phyloP scores from a whole-genome alignment of 2,329 filamentous ascomycete species.

The Alternaria infectoria region DNA sequence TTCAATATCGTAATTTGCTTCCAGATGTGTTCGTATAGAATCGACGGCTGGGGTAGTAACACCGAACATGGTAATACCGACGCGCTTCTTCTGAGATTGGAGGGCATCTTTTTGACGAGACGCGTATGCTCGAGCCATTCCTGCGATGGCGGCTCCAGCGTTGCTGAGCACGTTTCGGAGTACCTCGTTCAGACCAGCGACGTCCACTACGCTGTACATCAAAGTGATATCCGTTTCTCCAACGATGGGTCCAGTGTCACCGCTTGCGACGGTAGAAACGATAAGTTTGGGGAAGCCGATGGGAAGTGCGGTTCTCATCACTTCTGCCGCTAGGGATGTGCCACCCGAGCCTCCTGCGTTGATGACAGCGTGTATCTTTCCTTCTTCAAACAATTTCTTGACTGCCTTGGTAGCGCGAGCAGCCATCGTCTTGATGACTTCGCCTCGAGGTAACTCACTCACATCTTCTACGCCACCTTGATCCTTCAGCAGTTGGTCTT shows the following conservation, averaged over 20 bases:
- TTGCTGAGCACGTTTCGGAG: constrained; percentile 66
- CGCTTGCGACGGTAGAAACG: constrained; percentile 72
- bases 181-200: constrained; percentile 69
- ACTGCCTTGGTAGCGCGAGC: constrained; percentile 55
- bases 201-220: constrained; percentile 75
- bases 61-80: constrained; percentile 77
- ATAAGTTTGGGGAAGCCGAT: constrained; percentile 74
- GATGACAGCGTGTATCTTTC: constrained; percentile 62
- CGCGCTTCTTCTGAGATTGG: constrained; percentile 49
- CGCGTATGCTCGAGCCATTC: constrained; percentile 61
- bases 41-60: constrained; percentile 73
- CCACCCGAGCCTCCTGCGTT: constrained; percentile 68
- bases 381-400: constrained; percentile 45
- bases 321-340: constrained; percentile 64
- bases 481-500: constrained; percentile 50
- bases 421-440: constrained; percentile 65
- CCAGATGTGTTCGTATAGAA: constrained; percentile 58
- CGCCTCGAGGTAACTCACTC: constrained; percentile 55
- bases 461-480: constrained; percentile 39
- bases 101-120: background rate
- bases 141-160: constrained; percentile 66
- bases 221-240: constrained; percentile 72
- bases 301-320: constrained; percentile 67
- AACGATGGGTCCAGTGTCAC: constrained; percentile 68
- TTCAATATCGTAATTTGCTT: constrained; percentile 54